Percentiles rank a stretch among this genome's conserved stretches.
Evolutionary conservation across 495 filamentous ascomycete species (phyloP).

Genomic region (Xylaria telfairii): DNA sequence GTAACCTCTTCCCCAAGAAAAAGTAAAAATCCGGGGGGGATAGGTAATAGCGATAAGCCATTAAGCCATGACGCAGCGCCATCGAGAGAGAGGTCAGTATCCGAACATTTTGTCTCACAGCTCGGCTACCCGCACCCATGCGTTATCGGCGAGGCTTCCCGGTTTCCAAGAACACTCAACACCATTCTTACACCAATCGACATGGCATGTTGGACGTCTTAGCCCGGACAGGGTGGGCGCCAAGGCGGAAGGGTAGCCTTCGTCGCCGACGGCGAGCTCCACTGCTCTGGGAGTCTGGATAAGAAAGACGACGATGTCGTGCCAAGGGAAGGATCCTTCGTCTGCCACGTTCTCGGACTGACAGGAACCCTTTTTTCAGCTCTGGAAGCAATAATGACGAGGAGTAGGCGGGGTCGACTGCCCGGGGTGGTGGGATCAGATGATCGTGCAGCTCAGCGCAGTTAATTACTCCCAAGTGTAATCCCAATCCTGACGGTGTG

Average conservation of each 20-base stretch:
- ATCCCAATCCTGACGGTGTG: neutral
- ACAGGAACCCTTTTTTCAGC: neutral
- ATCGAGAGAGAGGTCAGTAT: too few relatives aligned
- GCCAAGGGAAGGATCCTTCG: constrained; percentile 8
- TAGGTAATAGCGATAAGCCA: neutral
- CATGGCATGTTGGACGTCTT: neutral
- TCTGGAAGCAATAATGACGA: neutral
- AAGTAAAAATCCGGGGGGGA: neutral
- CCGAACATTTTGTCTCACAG: neutral
- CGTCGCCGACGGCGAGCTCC: constrained; percentile 31
- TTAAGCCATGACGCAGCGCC: neutral
- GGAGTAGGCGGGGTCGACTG: neutral
- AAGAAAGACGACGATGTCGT: neutral
- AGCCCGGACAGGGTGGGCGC: constrained; percentile 23
- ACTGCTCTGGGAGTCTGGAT: constrained; percentile 6
- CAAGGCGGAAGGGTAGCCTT: constrained; percentile 37
- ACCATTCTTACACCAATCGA: constrained; percentile 29
- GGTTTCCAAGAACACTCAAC: neutral
- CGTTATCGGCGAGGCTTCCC: constrained; percentile 5
- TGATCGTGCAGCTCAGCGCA: constrained; percentile 6
- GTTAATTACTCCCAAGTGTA: neutral
- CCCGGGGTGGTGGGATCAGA: neutral
- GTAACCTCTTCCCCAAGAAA: neutral
- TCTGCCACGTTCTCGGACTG: constrained; percentile 6
- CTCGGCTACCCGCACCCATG: neutral